Percentiles rank a stretch among this genome's conserved stretches.
Conservation (phyloP, 257 asterid species). For the Nicotiana attenuata region DNA sequence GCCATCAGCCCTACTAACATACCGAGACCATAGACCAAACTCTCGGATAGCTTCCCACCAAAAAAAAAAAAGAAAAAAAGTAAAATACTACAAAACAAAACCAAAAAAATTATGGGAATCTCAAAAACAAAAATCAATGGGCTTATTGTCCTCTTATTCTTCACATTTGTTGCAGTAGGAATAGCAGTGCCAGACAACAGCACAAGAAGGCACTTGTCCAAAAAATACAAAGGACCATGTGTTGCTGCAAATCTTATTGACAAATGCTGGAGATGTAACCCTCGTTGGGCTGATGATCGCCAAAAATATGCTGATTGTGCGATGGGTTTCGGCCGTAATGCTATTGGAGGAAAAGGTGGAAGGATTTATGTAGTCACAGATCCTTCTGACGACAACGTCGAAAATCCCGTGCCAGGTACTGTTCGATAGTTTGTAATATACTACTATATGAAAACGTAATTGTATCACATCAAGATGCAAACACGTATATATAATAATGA, state of each 20-base stretch:
- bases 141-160: neutral
- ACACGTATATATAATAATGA: no score
- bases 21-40: slow-evolving; percentile 8
- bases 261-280: slow-evolving; percentile 34
- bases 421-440: neutral
- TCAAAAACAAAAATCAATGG: neutral
- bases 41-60: neutral
- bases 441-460: no score
- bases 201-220: slow-evolving; percentile 41
- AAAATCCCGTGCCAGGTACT: neutral
- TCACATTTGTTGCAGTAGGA: neutral
- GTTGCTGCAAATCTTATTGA: slow-evolving; percentile 44
- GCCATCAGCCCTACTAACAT: neutral
- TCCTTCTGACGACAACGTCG: slow-evolving; percentile 11
- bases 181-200: slow-evolving; percentile 3
- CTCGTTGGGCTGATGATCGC: slow-evolving; percentile 24
- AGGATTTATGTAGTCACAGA: slow-evolving; percentile 17
- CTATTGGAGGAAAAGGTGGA: slow-evolving; percentile 33
- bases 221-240: slow-evolving; percentile 39
- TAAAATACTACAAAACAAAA: neutral
- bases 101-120: neutral
- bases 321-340: slow-evolving; percentile 26
- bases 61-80: neutral
- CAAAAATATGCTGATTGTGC: slow-evolving; percentile 23
- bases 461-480: no score